A percentile compares a stretch with the other conserved stretches of the same genome.
Conservation (phyloP, 306 rosid species). For the Rosa rugosa region DNA sequence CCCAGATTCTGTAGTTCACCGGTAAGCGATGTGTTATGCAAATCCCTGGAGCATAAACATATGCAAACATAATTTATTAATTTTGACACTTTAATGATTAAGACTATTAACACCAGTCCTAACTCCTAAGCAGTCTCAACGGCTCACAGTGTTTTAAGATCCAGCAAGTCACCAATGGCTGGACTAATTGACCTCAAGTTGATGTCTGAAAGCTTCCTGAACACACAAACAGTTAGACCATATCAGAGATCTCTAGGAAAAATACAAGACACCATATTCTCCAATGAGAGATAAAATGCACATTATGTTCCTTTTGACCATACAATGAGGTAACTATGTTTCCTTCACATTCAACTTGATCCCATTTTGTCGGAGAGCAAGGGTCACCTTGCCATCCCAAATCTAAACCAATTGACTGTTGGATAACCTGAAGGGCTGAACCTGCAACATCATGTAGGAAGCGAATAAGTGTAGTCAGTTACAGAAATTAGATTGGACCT, state of each 20-base stretch:
- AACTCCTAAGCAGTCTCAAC: constrained; percentile 9
- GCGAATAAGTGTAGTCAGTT: constrained; percentile 21
- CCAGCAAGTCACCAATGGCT: constrained; percentile 81
- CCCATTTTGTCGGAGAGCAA: constrained; percentile 80
- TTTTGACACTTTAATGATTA: constrained; percentile 1
- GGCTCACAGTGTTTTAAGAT: constrained; percentile 80
- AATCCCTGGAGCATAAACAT: constrained; percentile 58
- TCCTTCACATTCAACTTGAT: constrained; percentile 77
- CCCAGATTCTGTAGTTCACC: constrained; percentile 80
- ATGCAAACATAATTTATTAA: not conserved
- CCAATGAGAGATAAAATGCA: not conserved
- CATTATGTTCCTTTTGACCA: constrained; percentile 14
- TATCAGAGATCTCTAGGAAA: not conserved
- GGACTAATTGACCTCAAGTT: constrained; percentile 82
- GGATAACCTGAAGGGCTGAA: constrained; percentile 84
- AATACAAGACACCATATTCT: not conserved
- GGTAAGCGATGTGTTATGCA: constrained; percentile 79
- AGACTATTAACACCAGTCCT: not conserved
- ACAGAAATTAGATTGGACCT: not conserved
- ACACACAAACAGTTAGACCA: not conserved
- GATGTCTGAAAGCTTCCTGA: constrained; percentile 72
- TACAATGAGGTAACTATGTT: constrained; percentile 74
- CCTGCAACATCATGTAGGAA: constrained; percentile 52
- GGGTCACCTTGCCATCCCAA: constrained; percentile 97
- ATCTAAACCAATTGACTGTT: constrained; percentile 75